A percentile compares a stretch with the other conserved stretches of the same genome.
Evolutionary conservation across 495 filamentous ascomycete genomes (phyloP).

Genomic region (Penicillium pulvis): DNA sequence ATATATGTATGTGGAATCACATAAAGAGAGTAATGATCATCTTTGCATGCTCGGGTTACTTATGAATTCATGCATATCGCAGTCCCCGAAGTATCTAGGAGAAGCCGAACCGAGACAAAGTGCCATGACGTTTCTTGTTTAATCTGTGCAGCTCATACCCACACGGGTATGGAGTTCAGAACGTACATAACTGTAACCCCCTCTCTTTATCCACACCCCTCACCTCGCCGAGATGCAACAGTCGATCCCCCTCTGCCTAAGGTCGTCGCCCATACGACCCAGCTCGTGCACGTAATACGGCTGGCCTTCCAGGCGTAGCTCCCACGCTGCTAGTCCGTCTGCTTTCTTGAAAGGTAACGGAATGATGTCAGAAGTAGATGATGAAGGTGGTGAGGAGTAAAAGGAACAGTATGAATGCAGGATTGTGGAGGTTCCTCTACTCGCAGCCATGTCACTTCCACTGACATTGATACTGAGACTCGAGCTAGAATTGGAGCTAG

Average conservation of each 20-base stretch:
- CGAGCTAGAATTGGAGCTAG: background rate
- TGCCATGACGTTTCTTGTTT: background rate
- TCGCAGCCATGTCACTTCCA: background rate
- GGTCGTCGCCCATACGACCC: constrained; percentile 30
- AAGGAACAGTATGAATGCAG: constrained; percentile 6
- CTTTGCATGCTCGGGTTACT: background rate
- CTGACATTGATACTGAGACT: background rate
- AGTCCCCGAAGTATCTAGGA: background rate
- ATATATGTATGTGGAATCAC: background rate
- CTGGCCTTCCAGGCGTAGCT: constrained; percentile 40
- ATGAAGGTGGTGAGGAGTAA: background rate
- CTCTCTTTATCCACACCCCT: constrained; percentile 2
- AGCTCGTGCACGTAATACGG: constrained; percentile 42
- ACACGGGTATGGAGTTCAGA: background rate
- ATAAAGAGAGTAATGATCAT: background rate
- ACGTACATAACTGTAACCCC: background rate
- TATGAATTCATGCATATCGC: background rate
- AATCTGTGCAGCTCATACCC: background rate
- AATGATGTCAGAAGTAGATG: background rate
- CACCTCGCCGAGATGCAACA: constrained; percentile 28
- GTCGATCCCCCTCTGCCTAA: constrained; percentile 36
- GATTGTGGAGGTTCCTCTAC: background rate
- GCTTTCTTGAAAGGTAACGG: background rate
- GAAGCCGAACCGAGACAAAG: background rate
- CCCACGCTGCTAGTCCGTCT: constrained; percentile 25